These are phyloP conservation scores for Moesziomyces parantarcticus DNA, from an alignment of 1,284 basidiomycete genomes.

Conservation along the genomic window DNA sequence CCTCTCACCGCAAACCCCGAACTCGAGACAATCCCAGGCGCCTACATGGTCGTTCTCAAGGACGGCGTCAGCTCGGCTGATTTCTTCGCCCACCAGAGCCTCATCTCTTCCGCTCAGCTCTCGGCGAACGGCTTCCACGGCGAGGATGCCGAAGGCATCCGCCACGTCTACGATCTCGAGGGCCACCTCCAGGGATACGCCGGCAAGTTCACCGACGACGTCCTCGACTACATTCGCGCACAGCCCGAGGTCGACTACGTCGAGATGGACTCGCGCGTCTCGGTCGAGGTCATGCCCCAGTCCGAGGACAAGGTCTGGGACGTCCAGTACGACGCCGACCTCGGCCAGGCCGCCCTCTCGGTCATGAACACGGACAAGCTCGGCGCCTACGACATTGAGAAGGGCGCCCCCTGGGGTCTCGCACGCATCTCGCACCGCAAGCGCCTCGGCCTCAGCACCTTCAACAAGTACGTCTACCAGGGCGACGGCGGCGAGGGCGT, in stretches of 20 bases:
- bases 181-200: conserved; percentile 79
- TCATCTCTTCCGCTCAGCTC: conserved; percentile 54
- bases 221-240: conserved; percentile 81
- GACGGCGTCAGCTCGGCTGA: conserved; percentile 50
- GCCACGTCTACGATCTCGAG: conserved; percentile 63
- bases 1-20: conserved; percentile 51
- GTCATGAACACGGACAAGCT: conserved; percentile 57
- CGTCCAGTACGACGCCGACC: conserved; percentile 73
- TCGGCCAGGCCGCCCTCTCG: conserved; percentile 71
- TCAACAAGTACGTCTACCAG: conserved; percentile 86
- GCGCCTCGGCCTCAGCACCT: conserved; percentile 82
- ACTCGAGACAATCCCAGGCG: conserved; percentile 57
- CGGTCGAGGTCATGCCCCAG: conserved; percentile 60
- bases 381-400: conserved; percentile 72
- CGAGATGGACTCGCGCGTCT: conserved; percentile 77
- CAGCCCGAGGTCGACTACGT: conserved; percentile 93
- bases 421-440: conserved; percentile 92
- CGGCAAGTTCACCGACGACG: conserved; percentile 80
- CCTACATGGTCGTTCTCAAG: conserved; percentile 67
- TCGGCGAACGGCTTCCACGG: conserved; percentile 53
- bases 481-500: conserved; percentile 85
- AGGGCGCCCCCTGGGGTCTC: conserved; percentile 91
- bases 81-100: conserved; percentile 57
- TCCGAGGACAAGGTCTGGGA: conserved; percentile 57
- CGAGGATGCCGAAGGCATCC: conserved; percentile 49